phyloP scores from a whole-genome alignment of 305 asterid species.

The Galium porrigens region DNA sequence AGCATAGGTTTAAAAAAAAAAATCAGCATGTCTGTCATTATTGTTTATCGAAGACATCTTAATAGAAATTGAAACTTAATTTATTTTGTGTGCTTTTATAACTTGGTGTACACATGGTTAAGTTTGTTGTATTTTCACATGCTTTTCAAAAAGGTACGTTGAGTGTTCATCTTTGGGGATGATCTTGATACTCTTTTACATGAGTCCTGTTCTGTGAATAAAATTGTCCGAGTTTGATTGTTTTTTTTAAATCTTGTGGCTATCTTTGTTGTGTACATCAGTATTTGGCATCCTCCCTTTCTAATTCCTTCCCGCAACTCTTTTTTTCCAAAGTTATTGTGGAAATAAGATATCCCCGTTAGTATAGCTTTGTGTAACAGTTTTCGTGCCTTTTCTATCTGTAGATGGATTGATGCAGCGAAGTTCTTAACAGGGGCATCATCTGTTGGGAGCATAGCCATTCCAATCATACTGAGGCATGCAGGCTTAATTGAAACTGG shows the following conservation, averaged over 20 bases:
- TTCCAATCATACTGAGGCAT: constrained; percentile 77
- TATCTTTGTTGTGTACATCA: neutral
- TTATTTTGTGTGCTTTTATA: neutral
- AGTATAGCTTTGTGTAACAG: neutral
- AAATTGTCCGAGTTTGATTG: neutral
- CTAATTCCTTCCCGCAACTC: neutral
- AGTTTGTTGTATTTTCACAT: neutral
- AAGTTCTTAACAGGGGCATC: constrained; percentile 92
- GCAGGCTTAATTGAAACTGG: constrained; percentile 71
- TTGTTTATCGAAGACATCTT: neutral
- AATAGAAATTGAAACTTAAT: neutral
- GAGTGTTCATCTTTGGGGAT: neutral
- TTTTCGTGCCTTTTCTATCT: neutral
- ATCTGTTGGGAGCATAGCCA: constrained; percentile 85
- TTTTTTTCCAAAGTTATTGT: neutral
- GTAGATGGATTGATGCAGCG: constrained; percentile 87
- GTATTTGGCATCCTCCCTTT: neutral
- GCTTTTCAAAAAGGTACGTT: neutral
- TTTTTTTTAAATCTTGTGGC: neutral
- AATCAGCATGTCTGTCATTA: neutral
- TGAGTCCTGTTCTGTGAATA: neutral
- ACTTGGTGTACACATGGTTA: neutral
- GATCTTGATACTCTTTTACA: neutral
- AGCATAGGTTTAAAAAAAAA: neutral
- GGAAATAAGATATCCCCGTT: neutral